Evolutionary conservation across 495 filamentous ascomycete genomes (phyloP).

Genomic region (Trichoderma asperelloides): DNA sequence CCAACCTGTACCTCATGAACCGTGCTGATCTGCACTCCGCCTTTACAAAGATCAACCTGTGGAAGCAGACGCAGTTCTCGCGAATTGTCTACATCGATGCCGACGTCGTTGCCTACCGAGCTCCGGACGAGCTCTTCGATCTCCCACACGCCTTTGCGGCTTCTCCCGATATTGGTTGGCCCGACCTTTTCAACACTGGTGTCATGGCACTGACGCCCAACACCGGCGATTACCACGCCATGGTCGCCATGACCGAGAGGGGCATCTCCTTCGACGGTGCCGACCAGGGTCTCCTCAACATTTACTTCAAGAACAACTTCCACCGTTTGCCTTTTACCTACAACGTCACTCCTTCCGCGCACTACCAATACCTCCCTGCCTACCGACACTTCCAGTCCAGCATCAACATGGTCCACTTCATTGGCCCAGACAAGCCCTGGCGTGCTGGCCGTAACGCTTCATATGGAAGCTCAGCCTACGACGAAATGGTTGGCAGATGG

Average conservation of each 20-base stretch:
- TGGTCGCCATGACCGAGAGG: slow-evolving; percentile 70
- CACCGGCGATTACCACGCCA: slow-evolving; percentile 75
- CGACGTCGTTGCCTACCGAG: slow-evolving; percentile 76
- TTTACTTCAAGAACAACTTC: slow-evolving; percentile 75
- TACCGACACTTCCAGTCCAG: slow-evolving; percentile 85
- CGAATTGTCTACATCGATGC: slow-evolving; percentile 90
- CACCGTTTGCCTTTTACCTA: slow-evolving; percentile 89
- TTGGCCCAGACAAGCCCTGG: slow-evolving; percentile 89
- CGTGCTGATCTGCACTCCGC: slow-evolving; percentile 81
- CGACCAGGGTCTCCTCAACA: slow-evolving; percentile 92
- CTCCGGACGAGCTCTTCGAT: slow-evolving; percentile 87
- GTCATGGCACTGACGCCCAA: slow-evolving; percentile 87
- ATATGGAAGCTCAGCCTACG: slow-evolving; percentile 54
- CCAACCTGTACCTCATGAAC: slow-evolving; percentile 85
- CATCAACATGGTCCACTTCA: slow-evolving; percentile 88
- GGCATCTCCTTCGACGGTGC: slow-evolving; percentile 96
- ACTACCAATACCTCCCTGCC: slow-evolving; percentile 92
- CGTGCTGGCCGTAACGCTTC: slow-evolving; percentile 51
- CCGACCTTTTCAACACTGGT: slow-evolving; percentile 95
- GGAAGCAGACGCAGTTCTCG: slow-evolving; percentile 82
- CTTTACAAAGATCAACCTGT: slow-evolving; percentile 94
- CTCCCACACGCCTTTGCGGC: slow-evolving; percentile 73
- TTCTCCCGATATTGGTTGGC: slow-evolving; percentile 94
- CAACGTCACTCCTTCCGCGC: slow-evolving; percentile 89
- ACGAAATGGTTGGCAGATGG: slow-evolving; percentile 75